Percentiles rank a stretch among this genome's conserved stretches.
Evolutionary conservation across 176 grass and related monocot genomes (phyloP).

Genomic region (Saccharum spontaneum): DNA sequence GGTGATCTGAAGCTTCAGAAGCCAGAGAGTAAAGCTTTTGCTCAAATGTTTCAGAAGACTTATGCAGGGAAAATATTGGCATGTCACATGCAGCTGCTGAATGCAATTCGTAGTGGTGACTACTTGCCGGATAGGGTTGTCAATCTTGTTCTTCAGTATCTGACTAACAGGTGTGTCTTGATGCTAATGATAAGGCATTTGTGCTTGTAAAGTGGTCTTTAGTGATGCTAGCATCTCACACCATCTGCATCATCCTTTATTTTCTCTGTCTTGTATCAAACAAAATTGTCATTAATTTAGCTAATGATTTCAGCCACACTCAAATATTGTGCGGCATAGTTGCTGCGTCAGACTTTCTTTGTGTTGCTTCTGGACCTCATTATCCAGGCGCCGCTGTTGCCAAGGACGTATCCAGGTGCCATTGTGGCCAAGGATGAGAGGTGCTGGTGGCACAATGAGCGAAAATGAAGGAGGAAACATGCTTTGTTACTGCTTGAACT

Average conservation of each 20-base stretch:
- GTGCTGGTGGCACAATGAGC: background rate
- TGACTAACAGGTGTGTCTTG: conserved; percentile 69
- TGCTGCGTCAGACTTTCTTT: background rate
- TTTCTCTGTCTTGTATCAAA: background rate
- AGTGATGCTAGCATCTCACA: background rate
- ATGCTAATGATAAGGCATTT: background rate
- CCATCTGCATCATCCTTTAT: background rate
- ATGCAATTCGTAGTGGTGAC: conserved; percentile 80
- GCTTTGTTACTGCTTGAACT: background rate
- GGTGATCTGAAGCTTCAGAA: conserved; percentile 95
- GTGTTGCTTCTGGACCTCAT: background rate
- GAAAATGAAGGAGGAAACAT: background rate
- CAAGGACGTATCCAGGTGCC: background rate
- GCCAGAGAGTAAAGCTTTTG: conserved; percentile 88
- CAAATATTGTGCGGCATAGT: background rate
- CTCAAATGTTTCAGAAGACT: conserved; percentile 92
- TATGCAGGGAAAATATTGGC: conserved; percentile 87
- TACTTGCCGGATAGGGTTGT: conserved; percentile 93
- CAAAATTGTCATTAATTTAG: background rate
- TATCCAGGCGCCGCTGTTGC: background rate
- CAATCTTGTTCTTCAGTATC: conserved; percentile 96
- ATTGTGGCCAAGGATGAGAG: background rate
- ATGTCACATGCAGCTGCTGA: conserved; percentile 82
- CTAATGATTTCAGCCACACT: background rate
- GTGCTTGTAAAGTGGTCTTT: conserved; percentile 11